Conservation (phyloP, 1,284 basidiomycete species). For the Pyrrhoderma noxium region DNA sequence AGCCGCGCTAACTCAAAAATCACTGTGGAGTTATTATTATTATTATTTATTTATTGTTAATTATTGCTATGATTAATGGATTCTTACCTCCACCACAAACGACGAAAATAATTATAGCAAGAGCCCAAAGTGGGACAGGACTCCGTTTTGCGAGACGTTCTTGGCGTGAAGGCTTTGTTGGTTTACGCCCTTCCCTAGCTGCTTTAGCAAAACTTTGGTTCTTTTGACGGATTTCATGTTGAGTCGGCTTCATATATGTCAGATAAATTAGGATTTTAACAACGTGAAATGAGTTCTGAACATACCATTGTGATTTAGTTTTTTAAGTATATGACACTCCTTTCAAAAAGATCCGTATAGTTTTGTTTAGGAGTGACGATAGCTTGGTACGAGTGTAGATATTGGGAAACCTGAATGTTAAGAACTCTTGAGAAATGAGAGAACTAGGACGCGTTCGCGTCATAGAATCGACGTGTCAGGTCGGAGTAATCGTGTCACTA, state of each 20-base stretch:
- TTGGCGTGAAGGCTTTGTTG: constrained; percentile 61
- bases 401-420: no score
- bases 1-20: constrained; percentile 63
- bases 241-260: constrained; percentile 33
- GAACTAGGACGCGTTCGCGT: no score
- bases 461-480: constrained; percentile 17
- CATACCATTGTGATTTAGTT: constrained; percentile 28
- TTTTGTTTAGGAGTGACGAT: no score
- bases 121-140: constrained; percentile 62
- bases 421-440: constrained; percentile 6
- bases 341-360: no score
- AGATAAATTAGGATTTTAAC: background rate
- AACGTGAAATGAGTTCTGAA: background rate
- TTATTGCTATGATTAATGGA: background rate
- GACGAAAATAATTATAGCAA: constrained; percentile 63
- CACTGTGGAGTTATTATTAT: constrained; percentile 34
- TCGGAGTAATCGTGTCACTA: background rate
- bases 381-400: no score
- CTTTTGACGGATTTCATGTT: constrained; percentile 72
- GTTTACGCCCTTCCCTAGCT: constrained; percentile 64
- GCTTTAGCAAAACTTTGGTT: constrained; percentile 72
- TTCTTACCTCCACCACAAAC: constrained; percentile 69
- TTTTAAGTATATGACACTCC: no score
- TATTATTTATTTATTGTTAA: constrained; percentile 4
- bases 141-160: constrained; percentile 63